Base-by-base conservation (phyloP, 495 filamentous ascomycete species). In the Mytilinidion resinicola region DNA sequence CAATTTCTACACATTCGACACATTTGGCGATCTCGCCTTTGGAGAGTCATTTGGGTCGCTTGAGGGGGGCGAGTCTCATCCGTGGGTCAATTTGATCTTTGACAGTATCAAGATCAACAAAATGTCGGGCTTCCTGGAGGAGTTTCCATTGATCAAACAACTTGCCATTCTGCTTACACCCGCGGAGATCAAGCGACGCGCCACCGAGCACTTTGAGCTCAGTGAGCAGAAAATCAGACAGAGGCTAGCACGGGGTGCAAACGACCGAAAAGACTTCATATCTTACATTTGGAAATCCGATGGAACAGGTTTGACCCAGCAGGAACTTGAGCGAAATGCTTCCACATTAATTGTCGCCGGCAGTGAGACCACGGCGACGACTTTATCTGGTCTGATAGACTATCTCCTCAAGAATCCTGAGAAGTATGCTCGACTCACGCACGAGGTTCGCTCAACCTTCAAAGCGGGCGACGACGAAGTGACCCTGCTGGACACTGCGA, bases 161-260 rank as follows among this genome's bases (percentile, higher is more conserved):
- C 44, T 48, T 21, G 19, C 21, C 3, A n/a, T 21, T 15, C 21
- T 11, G 11, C 11, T 48, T 15, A 48, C 19, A 4, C 44, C 44
- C 10, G 21, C 15, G 44, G 19, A n/a, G 14, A n/a, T 21, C 10
- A 11, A 11, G 10, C n/a, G 21, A 3, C 10, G 21, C n/a, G 10
- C n/a, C 10, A 20, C 9, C 9, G 30, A 9, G 8, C 55, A 41
- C 43, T 55, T 50, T n/a, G 14, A 39, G 14, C 62, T 56, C 25
- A 61, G 53, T 14, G 44, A 51, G 1, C 35, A 62, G 10, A 63
- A 42, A 20, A 60, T 67, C 39, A 55, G 62, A 12, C 37, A 52
- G 36, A 66, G 44, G n/a, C 11, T 15, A 20, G 44, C 11, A 48
- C 10, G n/a, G 10, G 21, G 19, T 4, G 44, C 25, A 30, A 30